A percentile compares a stretch with the other conserved stretches of the same genome.
Evolutionary conservation across 169 alveolate genomes (phyloP).

Genomic region (Eimeria tenella): DNA sequence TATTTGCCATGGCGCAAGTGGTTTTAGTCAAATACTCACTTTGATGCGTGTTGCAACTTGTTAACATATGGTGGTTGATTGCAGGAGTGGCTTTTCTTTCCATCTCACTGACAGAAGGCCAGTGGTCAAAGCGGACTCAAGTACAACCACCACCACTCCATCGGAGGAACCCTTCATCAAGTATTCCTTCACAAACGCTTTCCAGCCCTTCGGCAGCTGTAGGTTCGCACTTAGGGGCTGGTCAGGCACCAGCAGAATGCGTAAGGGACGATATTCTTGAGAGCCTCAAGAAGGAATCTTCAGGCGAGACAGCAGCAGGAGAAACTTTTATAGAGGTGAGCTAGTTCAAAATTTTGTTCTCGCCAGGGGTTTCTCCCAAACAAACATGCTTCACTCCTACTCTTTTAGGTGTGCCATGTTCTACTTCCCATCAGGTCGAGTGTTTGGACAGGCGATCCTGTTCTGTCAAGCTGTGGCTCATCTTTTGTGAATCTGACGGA

Average conservation of each 20-base stretch:
- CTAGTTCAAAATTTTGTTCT: neutral
- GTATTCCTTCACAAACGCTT: neutral
- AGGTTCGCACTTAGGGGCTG: neutral
- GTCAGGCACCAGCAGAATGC: constrained; percentile 21
- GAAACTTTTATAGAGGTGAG: constrained; percentile 64
- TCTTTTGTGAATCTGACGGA: constrained; percentile 52
- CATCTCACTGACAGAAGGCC: constrained; percentile 41
- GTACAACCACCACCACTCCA: constrained; percentile 54
- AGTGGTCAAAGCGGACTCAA: constrained; percentile 46
- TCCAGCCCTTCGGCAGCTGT: constrained; percentile 11
- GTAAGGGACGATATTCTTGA: neutral
- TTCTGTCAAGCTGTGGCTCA: constrained; percentile 36
- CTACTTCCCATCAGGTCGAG: neutral
- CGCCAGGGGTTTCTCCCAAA: neutral
- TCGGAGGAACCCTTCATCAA: neutral
- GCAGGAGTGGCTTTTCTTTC: constrained; percentile 72
- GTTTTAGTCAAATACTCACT: too few species aligned
- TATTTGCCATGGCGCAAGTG: too few species aligned
- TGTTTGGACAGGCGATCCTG: constrained; percentile 37
- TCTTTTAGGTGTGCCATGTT: neutral
- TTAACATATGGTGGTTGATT: neutral
- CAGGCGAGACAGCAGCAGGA: neutral
- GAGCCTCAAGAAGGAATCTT: neutral
- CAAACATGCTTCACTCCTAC: neutral
- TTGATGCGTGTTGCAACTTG: neutral